These are phyloP conservation scores for Phaeosphaeriaceae sp. DNA, from an alignment of 2,329 filamentous ascomycete species.

Conservation along the genomic window DNA sequence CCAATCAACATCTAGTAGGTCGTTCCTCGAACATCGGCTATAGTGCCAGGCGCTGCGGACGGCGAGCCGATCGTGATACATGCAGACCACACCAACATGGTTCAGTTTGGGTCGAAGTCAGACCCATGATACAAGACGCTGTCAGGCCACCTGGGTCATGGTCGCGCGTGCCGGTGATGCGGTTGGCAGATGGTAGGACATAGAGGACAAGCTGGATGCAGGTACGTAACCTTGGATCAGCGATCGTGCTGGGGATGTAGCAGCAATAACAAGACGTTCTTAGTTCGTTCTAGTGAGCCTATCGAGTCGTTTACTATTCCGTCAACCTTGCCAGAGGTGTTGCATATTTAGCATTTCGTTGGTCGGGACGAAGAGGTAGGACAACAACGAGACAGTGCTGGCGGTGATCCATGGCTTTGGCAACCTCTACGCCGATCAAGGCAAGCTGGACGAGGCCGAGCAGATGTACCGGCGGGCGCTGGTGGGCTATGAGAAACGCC, in stretches of 20 bases:
- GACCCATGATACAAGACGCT: constrained; percentile 29
- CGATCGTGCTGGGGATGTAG: background rate
- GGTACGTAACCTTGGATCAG: constrained; percentile 19
- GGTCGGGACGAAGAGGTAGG: constrained; percentile 38
- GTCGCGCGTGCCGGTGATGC: constrained; percentile 11
- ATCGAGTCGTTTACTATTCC: constrained; percentile 1
- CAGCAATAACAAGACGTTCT: background rate
- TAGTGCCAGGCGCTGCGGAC: constrained; percentile 43
- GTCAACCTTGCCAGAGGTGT: constrained; percentile 4
- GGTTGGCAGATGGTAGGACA: constrained; percentile 12
- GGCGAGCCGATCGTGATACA: constrained; percentile 43
- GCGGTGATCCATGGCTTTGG: background rate
- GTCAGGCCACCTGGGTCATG: constrained; percentile 28
- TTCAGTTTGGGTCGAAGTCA: constrained; percentile 34
- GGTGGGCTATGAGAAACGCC: constrained; percentile 5
- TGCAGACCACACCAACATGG: constrained; percentile 45
- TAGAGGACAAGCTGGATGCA: constrained; percentile 15
- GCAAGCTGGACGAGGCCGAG: constrained; percentile 12
- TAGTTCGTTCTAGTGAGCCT: constrained; percentile 1
- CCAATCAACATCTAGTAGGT: constrained; percentile 31
- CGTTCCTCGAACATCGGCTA: constrained; percentile 45
- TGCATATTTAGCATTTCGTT: constrained; percentile 35
- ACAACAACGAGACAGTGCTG: background rate
- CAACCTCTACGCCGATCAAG: constrained; percentile 12
- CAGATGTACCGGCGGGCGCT: constrained; percentile 8